Evolutionary conservation across 345 rosid species (phyloP), one percentile per base, ranked within the genome.

Genomic region (Pistacia integerrima): DNA sequence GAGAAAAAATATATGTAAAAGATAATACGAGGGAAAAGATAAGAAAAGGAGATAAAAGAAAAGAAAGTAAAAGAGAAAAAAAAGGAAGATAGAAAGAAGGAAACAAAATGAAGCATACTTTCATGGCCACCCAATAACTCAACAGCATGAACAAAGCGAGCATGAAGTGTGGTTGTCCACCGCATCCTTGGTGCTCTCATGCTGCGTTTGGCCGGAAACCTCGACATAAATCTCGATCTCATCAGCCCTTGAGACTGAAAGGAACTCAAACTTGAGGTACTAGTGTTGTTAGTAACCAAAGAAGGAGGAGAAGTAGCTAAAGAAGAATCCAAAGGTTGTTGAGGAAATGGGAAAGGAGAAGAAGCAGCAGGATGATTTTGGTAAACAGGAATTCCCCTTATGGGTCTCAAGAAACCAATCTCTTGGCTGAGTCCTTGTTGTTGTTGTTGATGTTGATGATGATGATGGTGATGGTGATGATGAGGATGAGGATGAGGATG

Each of bases 61-160:
- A 64, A 16, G 28, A 63, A 67, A 38, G 10, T 52, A 65, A 56
- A 55, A 14, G 41, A 49, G 70, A 52, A 49, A 33, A 46, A 12
- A 20, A 79, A 56, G 25, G 66, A 69, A 69, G 48, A 51, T 41
- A 17, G 61, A 66, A 68, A 54, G 46, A 30, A 52, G 44, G 28
- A 36, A 55, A 62, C 70, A 74, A 56, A 67, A 38, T 64, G 59
- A 28, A 70, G 77, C 86, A 67, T 90, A 97, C 99, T 97, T 86
- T 94, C 98, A 84, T 97, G 99, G 84, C 98, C 99, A 76, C 99
- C 99, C 83, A 97, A 82, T 72, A 97, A 87, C 90, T 97, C 98
- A 77, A 97, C 98, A 44, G 98, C 99, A 73, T 94, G 99, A 82
- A 97, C 98, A 84, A 97, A 97, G 83, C 93, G 98, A 79, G 92